Base-by-base conservation (phyloP, 2,329 filamentous ascomycete genomes). In the Microcyclospora pomicola region DNA sequence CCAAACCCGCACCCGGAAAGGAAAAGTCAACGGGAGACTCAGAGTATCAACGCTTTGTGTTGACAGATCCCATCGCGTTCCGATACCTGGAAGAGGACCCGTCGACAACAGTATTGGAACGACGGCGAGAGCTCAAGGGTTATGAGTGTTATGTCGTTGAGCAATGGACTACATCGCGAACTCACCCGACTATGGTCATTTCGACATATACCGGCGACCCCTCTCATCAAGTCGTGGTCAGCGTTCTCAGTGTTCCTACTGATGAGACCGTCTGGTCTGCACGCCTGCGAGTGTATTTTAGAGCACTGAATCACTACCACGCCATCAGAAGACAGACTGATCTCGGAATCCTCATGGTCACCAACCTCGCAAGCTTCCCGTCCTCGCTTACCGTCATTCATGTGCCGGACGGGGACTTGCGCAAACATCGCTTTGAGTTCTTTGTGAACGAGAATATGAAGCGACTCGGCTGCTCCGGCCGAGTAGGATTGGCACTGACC, bases 71-170 rank as follows among this genome's bases (percentile, higher is more conserved):
- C 30, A 68, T 80, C 30, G 77, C 77, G 11, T 75, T 80, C 47
- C 69, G 67, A 47, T 93, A 88, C 54, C 74, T 98, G 15, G 82
- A 93, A 64, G 82, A 92, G 55, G 91, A 96, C 47, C 68, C 77
- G 1, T 75, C 73, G 5, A 86, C 85, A 3, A 70, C 68, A 2
- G 76, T 94, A 6, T 68, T 94, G 46, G 75, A 87, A 49, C 78
- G 80, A 37, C 75, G 76, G 39, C 69, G 72, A 35, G 66, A 72
- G 35, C 70, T 98, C 5, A 65, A 73, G 43, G 88, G 88, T 47
- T 96, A 95, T 61, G 87, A 96, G 59, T 69, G 88, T 44, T 96
- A 96, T 60, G 65, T 96, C 12, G 85, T 96, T 47, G 91, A 96
- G 59, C 91, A 98, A 68, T 98, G 91, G 91, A 85, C 85, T 5